A percentile compares a stretch with the other conserved stretches of the same genome.
Evolutionary conservation across 208 protist species (phyloP).

Genomic region (Naegleria lovaniensis): DNA sequence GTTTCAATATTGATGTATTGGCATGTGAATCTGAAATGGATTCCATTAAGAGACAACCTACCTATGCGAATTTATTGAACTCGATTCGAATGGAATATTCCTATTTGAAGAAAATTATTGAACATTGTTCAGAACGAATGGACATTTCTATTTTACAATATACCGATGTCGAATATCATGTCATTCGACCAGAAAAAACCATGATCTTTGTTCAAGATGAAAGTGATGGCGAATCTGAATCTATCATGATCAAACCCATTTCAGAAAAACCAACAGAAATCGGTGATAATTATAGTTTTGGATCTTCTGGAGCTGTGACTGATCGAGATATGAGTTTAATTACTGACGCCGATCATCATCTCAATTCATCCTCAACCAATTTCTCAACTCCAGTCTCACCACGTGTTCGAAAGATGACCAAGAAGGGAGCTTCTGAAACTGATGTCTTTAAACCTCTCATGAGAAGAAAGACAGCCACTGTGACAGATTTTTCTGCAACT

Average conservation of each 20-base stretch:
- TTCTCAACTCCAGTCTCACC: background rate
- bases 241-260: background rate
- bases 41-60: background rate
- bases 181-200: background rate
- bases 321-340: background rate
- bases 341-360: background rate
- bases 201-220: background rate
- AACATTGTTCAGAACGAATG: background rate
- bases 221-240: background rate
- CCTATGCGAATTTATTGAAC: background rate
- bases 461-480: background rate
- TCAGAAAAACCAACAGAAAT: background rate
- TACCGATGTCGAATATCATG: background rate
- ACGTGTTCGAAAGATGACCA: background rate
- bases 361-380: background rate
- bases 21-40: background rate
- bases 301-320: background rate
- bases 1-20: background rate
- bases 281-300: background rate
- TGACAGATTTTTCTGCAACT: background rate
- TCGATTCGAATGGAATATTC: background rate
- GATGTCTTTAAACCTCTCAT: background rate
- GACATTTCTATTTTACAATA: background rate
- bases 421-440: background rate
- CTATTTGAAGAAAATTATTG: background rate